Conservation (phyloP, 768 basidiomycete species). For the Mycena galopus region DNA sequence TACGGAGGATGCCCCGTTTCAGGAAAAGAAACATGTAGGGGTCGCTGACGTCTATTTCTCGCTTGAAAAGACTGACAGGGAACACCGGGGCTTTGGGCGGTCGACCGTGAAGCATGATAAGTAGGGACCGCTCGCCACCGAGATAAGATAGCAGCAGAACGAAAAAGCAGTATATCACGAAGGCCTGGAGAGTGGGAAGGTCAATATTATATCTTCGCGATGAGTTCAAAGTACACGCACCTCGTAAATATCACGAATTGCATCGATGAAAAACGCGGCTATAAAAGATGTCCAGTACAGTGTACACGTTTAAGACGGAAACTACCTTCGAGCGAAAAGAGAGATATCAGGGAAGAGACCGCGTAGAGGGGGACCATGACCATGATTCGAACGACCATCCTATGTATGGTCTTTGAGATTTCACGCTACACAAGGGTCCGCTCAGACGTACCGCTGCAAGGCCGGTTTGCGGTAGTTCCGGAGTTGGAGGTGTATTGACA, state of each 20-base stretch:
- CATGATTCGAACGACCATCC: constrained; percentile 96
- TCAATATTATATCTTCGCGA: background rate
- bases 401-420: constrained; percentile 40
- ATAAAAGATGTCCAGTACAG: background rate
- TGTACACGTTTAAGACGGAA: background rate
- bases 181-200: constrained; percentile 67
- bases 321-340: constrained; percentile 83
- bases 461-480: constrained; percentile 89
- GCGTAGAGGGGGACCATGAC: constrained; percentile 96
- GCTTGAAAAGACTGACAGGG: constrained; percentile 85
- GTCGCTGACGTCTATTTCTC: constrained; percentile 93
- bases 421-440: constrained; percentile 2
- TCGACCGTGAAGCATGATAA: constrained; percentile 93
- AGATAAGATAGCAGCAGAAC: constrained; percentile 84
- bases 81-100: constrained; percentile 90
- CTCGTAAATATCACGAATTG: constrained; percentile 95
- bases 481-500: constrained; percentile 85
- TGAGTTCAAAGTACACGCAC: constrained; percentile 54
- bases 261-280: constrained; percentile 97
- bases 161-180: constrained; percentile 96
- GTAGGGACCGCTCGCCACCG: constrained; percentile 93
- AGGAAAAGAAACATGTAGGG: constrained; percentile 94
- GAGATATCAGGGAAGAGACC: constrained; percentile 89
- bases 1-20: constrained; percentile 96
- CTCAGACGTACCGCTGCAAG: constrained; percentile 73